Conservation (phyloP, 2,329 filamentous ascomycete genomes). For the Fusarium tuaranense region DNA sequence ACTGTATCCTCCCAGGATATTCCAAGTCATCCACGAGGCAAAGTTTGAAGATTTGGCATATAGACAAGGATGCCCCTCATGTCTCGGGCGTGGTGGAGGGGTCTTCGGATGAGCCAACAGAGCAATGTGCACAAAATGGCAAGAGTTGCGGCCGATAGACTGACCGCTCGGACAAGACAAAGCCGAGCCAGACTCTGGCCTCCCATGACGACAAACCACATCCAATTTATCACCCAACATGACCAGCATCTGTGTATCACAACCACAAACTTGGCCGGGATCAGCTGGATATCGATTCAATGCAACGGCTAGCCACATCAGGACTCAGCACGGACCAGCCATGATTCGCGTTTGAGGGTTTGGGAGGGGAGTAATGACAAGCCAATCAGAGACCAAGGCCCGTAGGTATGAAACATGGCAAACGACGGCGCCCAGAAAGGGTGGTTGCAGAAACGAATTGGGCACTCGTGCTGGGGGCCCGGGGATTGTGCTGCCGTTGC, state of each 20-base stretch:
- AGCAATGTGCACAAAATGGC: not conserved
- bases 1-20: constrained; percentile 1
- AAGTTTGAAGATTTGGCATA: constrained; percentile 4
- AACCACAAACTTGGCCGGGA: not conserved
- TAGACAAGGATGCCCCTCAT: constrained; percentile 14
- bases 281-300: not conserved
- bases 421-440: constrained; percentile 38
- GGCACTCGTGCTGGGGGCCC: constrained; percentile 16
- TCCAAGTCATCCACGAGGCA: constrained; percentile 9
- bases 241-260: not conserved
- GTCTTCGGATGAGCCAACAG: not conserved
- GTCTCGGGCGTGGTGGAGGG: not conserved
- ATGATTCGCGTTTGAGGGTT: constrained; percentile 33
- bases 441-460: constrained; percentile 32
- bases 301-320: constrained; percentile 29
- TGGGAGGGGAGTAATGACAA: not conserved
- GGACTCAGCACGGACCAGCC: constrained; percentile 23
- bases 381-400: constrained; percentile 25
- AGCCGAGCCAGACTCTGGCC: not conserved
- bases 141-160: not conserved
- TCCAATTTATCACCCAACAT: not conserved
- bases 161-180: not conserved
- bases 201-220: not conserved
- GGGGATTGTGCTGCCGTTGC: constrained; percentile 17
- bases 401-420: constrained; percentile 37